phyloP scores from a whole-genome alignment of 169 alveolate genomes.

The Sarcocystis neurona region DNA sequence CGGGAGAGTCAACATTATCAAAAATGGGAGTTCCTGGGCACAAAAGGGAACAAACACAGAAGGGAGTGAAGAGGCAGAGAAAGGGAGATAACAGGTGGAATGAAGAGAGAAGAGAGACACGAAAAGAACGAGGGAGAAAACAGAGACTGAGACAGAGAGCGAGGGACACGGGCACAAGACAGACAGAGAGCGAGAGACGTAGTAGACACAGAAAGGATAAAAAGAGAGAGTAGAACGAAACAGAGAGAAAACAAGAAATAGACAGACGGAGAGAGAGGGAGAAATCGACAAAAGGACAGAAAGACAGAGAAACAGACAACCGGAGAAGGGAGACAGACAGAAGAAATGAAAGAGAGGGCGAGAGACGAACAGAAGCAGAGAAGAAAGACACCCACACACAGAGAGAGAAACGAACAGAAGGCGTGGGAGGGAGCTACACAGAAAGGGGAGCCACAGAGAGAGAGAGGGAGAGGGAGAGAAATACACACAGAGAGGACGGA shows the following conservation, averaged over 20 bases:
- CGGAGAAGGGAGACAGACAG: too few species aligned
- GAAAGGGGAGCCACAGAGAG: too few species aligned
- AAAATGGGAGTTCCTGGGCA: slow-evolving; percentile 52
- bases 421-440: not conserved
- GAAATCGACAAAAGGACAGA: too few species aligned
- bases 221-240: not conserved
- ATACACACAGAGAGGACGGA: too few species aligned
- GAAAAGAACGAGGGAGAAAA: not conserved
- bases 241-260: not conserved
- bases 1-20: slow-evolving; percentile 67
- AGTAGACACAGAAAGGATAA: not conserved
- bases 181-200: not conserved
- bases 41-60: slow-evolving; percentile 15
- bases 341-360: not conserved
- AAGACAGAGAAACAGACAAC: too few species aligned
- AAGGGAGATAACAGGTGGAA: not conserved
- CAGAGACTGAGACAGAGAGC: too few species aligned
- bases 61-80: not conserved
- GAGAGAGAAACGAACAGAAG: not conserved
- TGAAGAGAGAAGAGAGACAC: not conserved
- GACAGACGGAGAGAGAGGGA: too few species aligned
- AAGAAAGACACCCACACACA: not conserved
- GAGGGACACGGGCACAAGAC: not conserved
- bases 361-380: not conserved
- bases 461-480: too few species aligned